phyloP scores from a whole-genome alignment of 805 yeast genomes.

The Candida gorgasii region DNA sequence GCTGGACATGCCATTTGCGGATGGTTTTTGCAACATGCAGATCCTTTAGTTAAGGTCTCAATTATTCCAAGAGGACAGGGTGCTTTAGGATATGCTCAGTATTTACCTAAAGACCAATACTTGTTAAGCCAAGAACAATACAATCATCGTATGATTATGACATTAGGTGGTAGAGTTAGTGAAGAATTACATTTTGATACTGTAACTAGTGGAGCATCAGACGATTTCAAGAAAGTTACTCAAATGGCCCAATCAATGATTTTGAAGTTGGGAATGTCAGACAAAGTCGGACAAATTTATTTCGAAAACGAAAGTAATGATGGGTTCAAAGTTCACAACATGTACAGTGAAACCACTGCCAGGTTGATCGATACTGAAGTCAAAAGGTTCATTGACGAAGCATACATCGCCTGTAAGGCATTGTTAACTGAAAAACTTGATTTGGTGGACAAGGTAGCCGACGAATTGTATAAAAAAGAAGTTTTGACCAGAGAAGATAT shows the following conservation, averaged over 20 bases:
- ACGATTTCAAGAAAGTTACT: slow-evolving; percentile 90
- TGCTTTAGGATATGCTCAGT: slow-evolving; percentile 95
- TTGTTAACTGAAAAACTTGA: slow-evolving; percentile 68
- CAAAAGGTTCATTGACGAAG: slow-evolving; percentile 70
- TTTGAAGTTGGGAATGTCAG: slow-evolving; percentile 84
- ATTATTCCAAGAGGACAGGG: slow-evolving; percentile 95
- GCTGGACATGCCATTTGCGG: slow-evolving; percentile 98
- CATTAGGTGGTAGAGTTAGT: slow-evolving; percentile 88
- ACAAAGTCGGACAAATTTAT: slow-evolving; percentile 66
- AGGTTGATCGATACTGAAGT: slow-evolving; percentile 81
- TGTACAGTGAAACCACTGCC: slow-evolving; percentile 74
- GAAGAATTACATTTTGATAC: slow-evolving; percentile 86
- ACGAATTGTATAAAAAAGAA: slow-evolving; percentile 81
- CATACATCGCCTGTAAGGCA: slow-evolving; percentile 69
- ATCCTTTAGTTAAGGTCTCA: slow-evolving; percentile 89
- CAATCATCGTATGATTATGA: slow-evolving; percentile 86
- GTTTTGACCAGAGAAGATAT: slow-evolving; percentile 92
- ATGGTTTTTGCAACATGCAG: slow-evolving; percentile 86
- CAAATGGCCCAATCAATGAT: slow-evolving; percentile 90
- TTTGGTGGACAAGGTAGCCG: slow-evolving; percentile 84
- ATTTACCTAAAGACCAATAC: slow-evolving; percentile 86
- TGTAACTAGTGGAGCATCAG: slow-evolving; percentile 90
- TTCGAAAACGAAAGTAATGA: slow-evolving; percentile 50
- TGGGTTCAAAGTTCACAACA: slow-evolving; percentile 35
- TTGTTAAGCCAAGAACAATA: slow-evolving; percentile 75